Conservation (phyloP, 2,329 filamentous ascomycete species). For the Beauveria sp. region DNA sequence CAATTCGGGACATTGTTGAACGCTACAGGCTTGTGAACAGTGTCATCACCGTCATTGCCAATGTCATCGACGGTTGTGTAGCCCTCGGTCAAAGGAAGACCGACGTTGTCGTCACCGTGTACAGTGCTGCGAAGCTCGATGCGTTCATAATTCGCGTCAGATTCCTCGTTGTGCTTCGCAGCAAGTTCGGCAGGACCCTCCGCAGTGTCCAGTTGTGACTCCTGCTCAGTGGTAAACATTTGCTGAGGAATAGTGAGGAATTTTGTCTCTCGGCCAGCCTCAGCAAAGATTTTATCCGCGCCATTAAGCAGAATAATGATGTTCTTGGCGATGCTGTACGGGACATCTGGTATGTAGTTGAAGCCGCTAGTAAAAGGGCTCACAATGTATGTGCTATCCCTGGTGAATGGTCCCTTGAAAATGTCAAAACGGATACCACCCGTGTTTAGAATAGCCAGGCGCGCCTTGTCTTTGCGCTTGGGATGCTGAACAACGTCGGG, state of each 20-base stretch:
- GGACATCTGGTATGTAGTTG: slow-evolving; percentile 70
- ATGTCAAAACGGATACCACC: slow-evolving; percentile 93
- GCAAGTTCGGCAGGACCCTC: neutral
- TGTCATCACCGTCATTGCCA: slow-evolving; percentile 82
- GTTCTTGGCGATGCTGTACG: slow-evolving; percentile 65
- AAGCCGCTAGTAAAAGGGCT: slow-evolving; percentile 83
- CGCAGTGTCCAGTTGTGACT: neutral
- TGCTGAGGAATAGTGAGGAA: slow-evolving; percentile 45
- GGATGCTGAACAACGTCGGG: slow-evolving; percentile 56
- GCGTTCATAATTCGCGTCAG: slow-evolving; percentile 14
- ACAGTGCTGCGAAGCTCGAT: slow-evolving; percentile 27
- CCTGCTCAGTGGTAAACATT: slow-evolving; percentile 19
- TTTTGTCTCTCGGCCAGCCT: slow-evolving; percentile 31
- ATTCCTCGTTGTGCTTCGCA: neutral
- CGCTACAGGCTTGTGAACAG: slow-evolving; percentile 65
- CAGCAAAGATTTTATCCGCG: slow-evolving; percentile 40
- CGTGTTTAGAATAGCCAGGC: slow-evolving; percentile 75
- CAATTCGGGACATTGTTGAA: slow-evolving; percentile 79
- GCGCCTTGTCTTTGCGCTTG: slow-evolving; percentile 51
- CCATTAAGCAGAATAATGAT: slow-evolving; percentile 55
- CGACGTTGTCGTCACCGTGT: slow-evolving; percentile 12
- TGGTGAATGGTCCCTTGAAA: slow-evolving; percentile 84
- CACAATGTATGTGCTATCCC: slow-evolving; percentile 76
- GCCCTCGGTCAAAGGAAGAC: slow-evolving; percentile 48
- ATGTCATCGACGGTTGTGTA: slow-evolving; percentile 88